phyloP scores from a whole-genome alignment of 1,139 yeast genomes.

The Zygoascus sp. region DNA sequence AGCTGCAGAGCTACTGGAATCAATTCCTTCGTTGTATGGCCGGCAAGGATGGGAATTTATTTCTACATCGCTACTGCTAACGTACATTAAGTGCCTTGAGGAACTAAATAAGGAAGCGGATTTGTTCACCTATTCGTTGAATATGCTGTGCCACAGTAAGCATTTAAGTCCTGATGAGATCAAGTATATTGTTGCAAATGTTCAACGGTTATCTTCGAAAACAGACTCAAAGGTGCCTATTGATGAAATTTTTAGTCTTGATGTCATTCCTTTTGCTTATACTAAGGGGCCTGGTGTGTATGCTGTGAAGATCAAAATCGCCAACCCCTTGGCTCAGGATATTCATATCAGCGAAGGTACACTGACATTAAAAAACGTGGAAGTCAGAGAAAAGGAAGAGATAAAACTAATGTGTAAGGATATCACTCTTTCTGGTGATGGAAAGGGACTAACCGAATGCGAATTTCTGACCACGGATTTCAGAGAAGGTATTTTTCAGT shows the following conservation, averaged over 20 bases:
- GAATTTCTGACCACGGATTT: constrained; percentile 25
- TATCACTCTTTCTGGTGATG: background rate
- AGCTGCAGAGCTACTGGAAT: constrained; percentile 59
- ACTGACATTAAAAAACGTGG: constrained; percentile 13
- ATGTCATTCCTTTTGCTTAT: constrained; percentile 21
- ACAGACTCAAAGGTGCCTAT: constrained; percentile 13
- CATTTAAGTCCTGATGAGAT: constrained; percentile 19
- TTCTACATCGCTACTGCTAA: constrained; percentile 58
- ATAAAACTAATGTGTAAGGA: background rate
- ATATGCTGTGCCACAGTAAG: constrained; percentile 30
- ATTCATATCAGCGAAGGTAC: constrained; percentile 20
- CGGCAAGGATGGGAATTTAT: constrained; percentile 70
- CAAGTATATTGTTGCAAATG: constrained; percentile 20
- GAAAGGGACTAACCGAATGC: constrained; percentile 11
- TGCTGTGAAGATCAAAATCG: constrained; percentile 5
- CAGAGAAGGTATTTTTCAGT: constrained; percentile 28
- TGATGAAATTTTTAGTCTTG: constrained; percentile 20
- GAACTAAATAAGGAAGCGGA: constrained; percentile 35
- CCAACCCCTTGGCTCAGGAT: constrained; percentile 12
- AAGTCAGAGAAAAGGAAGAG: constrained; percentile 1
- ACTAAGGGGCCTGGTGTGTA: constrained; percentile 9
- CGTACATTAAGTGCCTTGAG: constrained; percentile 66
- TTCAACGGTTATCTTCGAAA: constrained; percentile 18
- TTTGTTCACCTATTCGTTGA: constrained; percentile 29
- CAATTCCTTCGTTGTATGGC: constrained; percentile 63